These are phyloP conservation scores for Ceriops zippeliana DNA, from an alignment of 345 rosid species.

Conservation along the genomic window DNA sequence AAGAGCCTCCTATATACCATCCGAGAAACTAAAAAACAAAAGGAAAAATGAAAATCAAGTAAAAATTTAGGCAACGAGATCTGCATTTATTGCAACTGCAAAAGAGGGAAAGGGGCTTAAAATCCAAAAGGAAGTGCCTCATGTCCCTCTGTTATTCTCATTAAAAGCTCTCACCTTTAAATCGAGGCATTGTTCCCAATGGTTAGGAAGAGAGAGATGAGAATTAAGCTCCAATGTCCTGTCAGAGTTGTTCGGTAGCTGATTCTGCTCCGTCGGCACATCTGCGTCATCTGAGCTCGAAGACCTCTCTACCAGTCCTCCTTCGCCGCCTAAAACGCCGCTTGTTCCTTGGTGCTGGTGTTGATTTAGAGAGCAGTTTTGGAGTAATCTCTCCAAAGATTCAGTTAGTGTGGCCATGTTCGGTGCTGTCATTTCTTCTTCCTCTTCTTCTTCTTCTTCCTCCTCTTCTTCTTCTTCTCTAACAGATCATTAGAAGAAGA, in stretches of 20 bases:
- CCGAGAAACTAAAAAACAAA: not conserved
- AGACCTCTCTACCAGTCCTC: conserved; percentile 26
- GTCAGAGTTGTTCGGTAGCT: conserved; percentile 33
- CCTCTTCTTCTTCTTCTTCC: not conserved
- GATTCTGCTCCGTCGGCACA: conserved; percentile 11
- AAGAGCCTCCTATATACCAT: too few species aligned
- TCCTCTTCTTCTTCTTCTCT: too few species aligned
- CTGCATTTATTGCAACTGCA: conserved; percentile 59
- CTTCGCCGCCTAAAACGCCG: conserved; percentile 17
- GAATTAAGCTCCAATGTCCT: conserved; percentile 68
- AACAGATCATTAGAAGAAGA: too few species aligned
- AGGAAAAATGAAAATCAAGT: conserved; percentile 11
- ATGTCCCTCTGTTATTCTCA: not conserved
- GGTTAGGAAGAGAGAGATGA: conserved; percentile 63
- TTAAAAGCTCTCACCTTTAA: conserved; percentile 46
- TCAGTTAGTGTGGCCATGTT: conserved; percentile 66
- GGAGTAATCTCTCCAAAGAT: conserved; percentile 66
- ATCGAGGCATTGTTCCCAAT: conserved; percentile 94
- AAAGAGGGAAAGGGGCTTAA: conserved; percentile 31
- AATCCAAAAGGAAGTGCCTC: not conserved
- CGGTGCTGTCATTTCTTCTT: conserved; percentile 50
- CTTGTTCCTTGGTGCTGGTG: conserved; percentile 26
- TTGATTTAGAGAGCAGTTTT: conserved; percentile 62
- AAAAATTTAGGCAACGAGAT: conserved; percentile 26
- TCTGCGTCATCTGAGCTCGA: conserved; percentile 39